Evolutionary conservation across 305 asterid species (phyloP).

Genomic region (Coffea humblotiana): DNA sequence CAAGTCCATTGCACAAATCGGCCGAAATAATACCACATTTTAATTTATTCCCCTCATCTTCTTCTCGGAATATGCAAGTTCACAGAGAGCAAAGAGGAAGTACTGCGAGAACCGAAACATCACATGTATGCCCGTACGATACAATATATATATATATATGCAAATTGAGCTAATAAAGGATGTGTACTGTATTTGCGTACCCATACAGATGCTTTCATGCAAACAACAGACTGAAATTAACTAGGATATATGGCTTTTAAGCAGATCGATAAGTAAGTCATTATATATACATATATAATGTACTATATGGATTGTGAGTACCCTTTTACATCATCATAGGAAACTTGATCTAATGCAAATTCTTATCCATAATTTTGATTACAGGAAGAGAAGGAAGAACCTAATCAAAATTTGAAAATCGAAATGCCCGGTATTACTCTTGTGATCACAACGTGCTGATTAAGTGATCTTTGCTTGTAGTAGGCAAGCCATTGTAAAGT

Average conservation of each 20-base stretch:
- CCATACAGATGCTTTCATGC: slow-evolving; percentile 1
- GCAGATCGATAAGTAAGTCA: background rate
- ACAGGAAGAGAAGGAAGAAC: background rate
- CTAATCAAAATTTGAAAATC: background rate
- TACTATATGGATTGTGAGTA: no score
- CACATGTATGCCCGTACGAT: background rate
- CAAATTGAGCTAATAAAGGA: slow-evolving; percentile 33
- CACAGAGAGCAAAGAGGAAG: slow-evolving; percentile 36
- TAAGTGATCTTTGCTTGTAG: background rate
- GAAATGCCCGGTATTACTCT: background rate
- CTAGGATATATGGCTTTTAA: background rate
- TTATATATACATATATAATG: no score
- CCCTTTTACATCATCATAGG: background rate
- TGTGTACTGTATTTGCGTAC: slow-evolving; percentile 28
- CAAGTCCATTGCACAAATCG: slow-evolving; percentile 13
- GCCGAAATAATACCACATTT: slow-evolving; percentile 18
- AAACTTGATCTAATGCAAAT: background rate
- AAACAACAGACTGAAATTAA: background rate
- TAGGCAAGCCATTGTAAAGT: background rate
- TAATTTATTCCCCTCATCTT: slow-evolving; percentile 40
- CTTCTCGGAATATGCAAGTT: slow-evolving; percentile 30
- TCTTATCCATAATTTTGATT: background rate
- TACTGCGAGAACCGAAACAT: slow-evolving; percentile 22
- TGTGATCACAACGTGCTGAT: background rate
- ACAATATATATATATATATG: slow-evolving; percentile 9